Percentiles rank a stretch among this genome's conserved stretches.
phyloP scores from a whole-genome alignment of 805 yeast species.

The Candida easanensis region DNA sequence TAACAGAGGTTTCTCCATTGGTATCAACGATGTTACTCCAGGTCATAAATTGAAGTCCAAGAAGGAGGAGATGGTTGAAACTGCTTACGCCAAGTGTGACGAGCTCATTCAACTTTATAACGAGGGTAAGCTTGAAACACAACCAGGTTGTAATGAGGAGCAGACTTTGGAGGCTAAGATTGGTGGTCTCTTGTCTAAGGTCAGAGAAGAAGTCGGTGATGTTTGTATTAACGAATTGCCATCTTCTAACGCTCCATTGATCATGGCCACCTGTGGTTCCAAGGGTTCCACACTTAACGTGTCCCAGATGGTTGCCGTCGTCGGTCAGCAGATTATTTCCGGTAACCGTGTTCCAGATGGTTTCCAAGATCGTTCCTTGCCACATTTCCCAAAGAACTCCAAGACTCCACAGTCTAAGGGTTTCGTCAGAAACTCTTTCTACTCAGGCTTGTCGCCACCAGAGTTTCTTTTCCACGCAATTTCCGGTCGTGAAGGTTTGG shows the following conservation, averaged over 20 bases:
- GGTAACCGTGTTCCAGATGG: constrained; percentile 99
- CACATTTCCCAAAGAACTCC: constrained; percentile 94
- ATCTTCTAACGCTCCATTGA: constrained; percentile 88
- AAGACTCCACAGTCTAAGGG: constrained; percentile 98
- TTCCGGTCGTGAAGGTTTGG: constrained; percentile 99
- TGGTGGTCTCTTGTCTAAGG: constrained; percentile 93
- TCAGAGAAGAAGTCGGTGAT: constrained; percentile 98
- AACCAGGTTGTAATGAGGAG: constrained; percentile 98
- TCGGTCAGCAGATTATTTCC: constrained; percentile 97
- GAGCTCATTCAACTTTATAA: constrained; percentile 77
- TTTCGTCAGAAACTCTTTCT: constrained; percentile 94
- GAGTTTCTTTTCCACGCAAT: constrained; percentile 98
- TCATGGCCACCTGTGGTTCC: constrained; percentile 99
- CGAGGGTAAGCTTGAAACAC: constrained; percentile 90
- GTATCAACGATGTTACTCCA: constrained; percentile 96
- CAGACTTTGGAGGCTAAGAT: constrained; percentile 97
- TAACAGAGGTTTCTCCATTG: constrained; percentile 94
- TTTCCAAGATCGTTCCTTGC: constrained; percentile 97
- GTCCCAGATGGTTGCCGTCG: constrained; percentile 99
- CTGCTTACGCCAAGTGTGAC: constrained; percentile 88
- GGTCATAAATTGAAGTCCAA: constrained; percentile 68
- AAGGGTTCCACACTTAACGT: constrained; percentile 97
- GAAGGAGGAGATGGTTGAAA: constrained; percentile 87
- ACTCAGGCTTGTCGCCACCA: constrained; percentile 90
- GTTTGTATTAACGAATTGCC: constrained; percentile 92